A percentile compares a stretch with the other conserved stretches of the same genome.
These are phyloP conservation scores for Datisca glomerata DNA, from an alignment of 306 rosid species.

Conservation along the genomic window DNA sequence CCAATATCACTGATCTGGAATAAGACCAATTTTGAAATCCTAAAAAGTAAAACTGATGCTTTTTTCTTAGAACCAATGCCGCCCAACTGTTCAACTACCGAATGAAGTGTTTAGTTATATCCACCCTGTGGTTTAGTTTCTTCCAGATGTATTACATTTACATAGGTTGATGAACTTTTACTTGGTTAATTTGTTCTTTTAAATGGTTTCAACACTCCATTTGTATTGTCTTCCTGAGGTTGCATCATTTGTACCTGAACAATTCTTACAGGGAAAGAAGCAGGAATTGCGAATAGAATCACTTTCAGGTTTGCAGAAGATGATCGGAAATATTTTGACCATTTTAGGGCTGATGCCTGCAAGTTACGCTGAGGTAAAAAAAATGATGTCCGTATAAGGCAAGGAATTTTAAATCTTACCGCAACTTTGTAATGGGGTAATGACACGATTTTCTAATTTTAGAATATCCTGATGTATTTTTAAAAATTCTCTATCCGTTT, in stretches of 20 bases:
- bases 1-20: too few species aligned
- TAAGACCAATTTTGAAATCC: background rate
- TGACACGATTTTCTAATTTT: too few species aligned
- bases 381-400: slow-evolving; percentile 6
- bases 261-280: slow-evolving; percentile 59
- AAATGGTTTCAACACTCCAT: background rate
- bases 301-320: slow-evolving; percentile 61
- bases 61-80: too few species aligned
- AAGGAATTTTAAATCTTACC: background rate
- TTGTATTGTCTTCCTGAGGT: background rate
- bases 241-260: slow-evolving; percentile 11
- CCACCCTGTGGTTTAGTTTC: background rate
- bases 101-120: background rate
- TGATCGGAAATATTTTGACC: slow-evolving; percentile 36
- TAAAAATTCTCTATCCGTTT: too few species aligned
- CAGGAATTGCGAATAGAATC: slow-evolving; percentile 64
- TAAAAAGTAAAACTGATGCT: background rate
- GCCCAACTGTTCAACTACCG: too few species aligned
- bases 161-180: too few species aligned
- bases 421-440: background rate
- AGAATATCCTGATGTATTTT: too few species aligned
- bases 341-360: slow-evolving; percentile 70
- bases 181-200: too few species aligned
- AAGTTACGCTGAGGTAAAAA: slow-evolving; percentile 56
- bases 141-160: too few species aligned